Percentiles rank a stretch among this genome's conserved stretches.
Conservation (phyloP, 768 basidiomycete genomes). For the Nidula microcarpa region DNA sequence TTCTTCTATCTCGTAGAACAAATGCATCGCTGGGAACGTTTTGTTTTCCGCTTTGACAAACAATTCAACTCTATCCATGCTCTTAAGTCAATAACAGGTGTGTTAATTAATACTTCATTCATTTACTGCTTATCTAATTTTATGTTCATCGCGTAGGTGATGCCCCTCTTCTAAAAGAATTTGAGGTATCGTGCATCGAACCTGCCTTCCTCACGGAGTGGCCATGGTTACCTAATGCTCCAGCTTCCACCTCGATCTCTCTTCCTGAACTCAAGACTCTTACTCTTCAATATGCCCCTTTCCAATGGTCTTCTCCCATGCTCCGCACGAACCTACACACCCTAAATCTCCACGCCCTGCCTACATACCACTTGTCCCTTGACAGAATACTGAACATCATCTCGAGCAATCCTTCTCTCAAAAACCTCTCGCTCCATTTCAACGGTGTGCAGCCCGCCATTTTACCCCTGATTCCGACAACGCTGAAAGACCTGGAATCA, state of each 20-base stretch:
- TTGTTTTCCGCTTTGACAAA: constrained; percentile 77
- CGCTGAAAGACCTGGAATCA: constrained; percentile 49
- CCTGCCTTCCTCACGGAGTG: constrained; percentile 61
- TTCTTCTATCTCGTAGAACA: constrained; percentile 77
- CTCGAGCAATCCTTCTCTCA: constrained; percentile 52
- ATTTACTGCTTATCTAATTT: constrained; percentile 6
- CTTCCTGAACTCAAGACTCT: constrained; percentile 52
- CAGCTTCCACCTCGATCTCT: constrained; percentile 23
- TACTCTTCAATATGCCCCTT: constrained; percentile 69
- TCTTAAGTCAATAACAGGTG: constrained; percentile 72
- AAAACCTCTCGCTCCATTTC: constrained; percentile 59
- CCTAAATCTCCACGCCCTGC: constrained; percentile 64
- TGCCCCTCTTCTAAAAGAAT: constrained; percentile 71
- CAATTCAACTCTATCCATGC: constrained; percentile 73
- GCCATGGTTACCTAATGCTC: constrained; percentile 67
- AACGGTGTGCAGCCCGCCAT: constrained; percentile 57
- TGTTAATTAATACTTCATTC: constrained; percentile 4
- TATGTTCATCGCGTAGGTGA: constrained; percentile 41
- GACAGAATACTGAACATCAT: constrained; percentile 71
- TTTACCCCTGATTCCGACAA: constrained; percentile 53
- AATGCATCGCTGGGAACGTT: constrained; percentile 80
- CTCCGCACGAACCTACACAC: constrained; percentile 55
- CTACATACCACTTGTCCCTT: constrained; percentile 57
- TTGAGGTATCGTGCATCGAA: constrained; percentile 74
- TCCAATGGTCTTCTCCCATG: constrained; percentile 76